Base-by-base conservation (phyloP, 495 filamentous ascomycete species). In the Lepraria neglecta region DNA sequence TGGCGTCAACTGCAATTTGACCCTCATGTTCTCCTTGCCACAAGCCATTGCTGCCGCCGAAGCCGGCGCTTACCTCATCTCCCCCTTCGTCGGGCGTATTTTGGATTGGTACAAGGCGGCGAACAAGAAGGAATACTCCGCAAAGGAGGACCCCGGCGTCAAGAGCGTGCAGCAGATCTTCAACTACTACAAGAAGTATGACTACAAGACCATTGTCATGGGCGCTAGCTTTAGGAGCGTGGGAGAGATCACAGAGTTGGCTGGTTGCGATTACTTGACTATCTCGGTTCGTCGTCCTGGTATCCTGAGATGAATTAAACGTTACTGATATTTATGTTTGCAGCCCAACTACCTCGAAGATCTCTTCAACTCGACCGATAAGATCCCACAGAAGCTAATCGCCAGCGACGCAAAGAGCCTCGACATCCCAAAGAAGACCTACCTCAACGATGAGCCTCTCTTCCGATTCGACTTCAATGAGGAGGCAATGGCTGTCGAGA, bases 141-240 rank as follows among this genome's bases (percentile, higher is more conserved):
- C 89, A 69, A 72, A 87, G 73, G 91, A 97, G 68, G 94, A 99
- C 82, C 94, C 94, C 58, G 94, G 94, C 77, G 94, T 99, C 77
- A 86, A 91, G 81, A 91, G 87, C 68, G 95, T 99, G 69, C 83
- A 96, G 84, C 70, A 68, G 73, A 99, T 99, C 82, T 99, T 88
- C 87, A 95, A 99, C 82, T 99, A 99, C 88, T 99, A 99, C 86
- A 99, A 99, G 90, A 99, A 97, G 82, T 87, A 81, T 76, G 91
- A 88, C 71, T 97, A 99, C 85, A 92, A 94, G 68, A 98, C 94
- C 74, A 95, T 95, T 70, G 94, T 99, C 73, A 99, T 99, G 94
- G 94, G 94, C 71, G 94, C 94, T 65, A 96, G 91, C 15, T 99
- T 99, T 89, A 82, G 94, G 69, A 96, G 88, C 79, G 76, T 78